Base-by-base conservation (phyloP, 345 rosid genomes). In the Alliaria petiolata region DNA sequence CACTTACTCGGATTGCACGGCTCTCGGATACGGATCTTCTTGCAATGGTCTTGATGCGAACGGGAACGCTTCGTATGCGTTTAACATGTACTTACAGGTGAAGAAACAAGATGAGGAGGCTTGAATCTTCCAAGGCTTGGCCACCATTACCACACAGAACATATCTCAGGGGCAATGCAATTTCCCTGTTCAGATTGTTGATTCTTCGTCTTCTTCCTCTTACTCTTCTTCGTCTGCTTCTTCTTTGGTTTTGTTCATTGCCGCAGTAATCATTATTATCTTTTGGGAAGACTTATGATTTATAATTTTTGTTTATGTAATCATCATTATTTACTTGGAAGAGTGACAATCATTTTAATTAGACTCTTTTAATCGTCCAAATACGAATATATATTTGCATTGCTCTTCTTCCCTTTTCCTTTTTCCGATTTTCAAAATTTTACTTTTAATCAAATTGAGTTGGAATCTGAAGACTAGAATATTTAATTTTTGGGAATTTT, bases 21-120 rank as follows among this genome's bases (percentile, higher is more conserved):
- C 82, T 0, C 87, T 89, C 0, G 85, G 81, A 8, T 86, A 83
- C 1, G 92, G 92, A 0, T 89, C 90, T 5, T 83, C 90, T 0
- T 89, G 95, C 56, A 84, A 85, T 70, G 59, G 8, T 67, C 65
- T 89, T 54, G 92, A 85, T 11, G 82, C 84, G 8, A 81, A 77
- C 35, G 90, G 85, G 12, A 89, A 89, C 6, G 88, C 92, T 0
- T 89, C 95, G 0, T 87, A 81, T 17, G 92, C 95, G 7, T 89
- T 89, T 63, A 86, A 89, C 56, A 85, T 85, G 88, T 86, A 86
- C 45, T 89, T 61, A 67, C 95, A 89, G 77, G 84, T 69, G 43
- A 81, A 85, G 75, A 80, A 85, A 59, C 95, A 89, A 65, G 76
- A 83, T 47, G 88, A 79, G 5, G 15, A 15, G 70, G 85, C 87